A percentile compares a stretch with the other conserved stretches of the same genome.
phyloP scores from a whole-genome alignment of 1,284 basidiomycete genomes.

The Pholiota adiposa region DNA sequence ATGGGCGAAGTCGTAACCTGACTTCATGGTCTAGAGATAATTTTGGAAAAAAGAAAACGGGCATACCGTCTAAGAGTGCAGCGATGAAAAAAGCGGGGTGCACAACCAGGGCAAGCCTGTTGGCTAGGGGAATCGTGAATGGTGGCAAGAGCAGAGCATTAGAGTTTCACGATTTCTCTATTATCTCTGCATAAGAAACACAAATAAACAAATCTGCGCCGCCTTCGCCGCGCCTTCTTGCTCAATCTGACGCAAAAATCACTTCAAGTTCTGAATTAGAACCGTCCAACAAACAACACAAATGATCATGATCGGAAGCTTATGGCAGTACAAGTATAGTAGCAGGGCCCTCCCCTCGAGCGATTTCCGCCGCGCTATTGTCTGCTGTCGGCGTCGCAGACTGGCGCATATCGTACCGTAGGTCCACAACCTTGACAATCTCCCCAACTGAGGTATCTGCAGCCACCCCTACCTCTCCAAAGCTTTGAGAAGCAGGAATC shows the following conservation, averaged over 20 bases:
- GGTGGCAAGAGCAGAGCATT: constrained; percentile 20
- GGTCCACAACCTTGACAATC: constrained; percentile 55
- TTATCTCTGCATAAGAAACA: constrained; percentile 15
- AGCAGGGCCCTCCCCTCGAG: constrained; percentile 8
- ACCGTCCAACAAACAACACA: neutral
- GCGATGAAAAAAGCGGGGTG: constrained; percentile 12
- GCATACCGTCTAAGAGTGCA: constrained; percentile 26
- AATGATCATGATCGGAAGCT: neutral
- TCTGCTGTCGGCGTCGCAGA: constrained; percentile 19
- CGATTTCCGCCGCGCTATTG: neutral
- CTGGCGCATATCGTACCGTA: constrained; percentile 42
- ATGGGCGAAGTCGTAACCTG: constrained; percentile 22
- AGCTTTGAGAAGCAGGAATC: constrained; percentile 27
- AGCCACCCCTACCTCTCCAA: constrained; percentile 17
- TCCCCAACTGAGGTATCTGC: constrained; percentile 34
- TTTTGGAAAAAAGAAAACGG: constrained; percentile 9
- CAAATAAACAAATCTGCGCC: constrained; percentile 14
- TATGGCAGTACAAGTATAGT: constrained; percentile 39
- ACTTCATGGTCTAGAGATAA: constrained; percentile 26
- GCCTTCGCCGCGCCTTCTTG: no score
- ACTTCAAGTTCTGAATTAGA: neutral
- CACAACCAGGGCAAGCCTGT: constrained; percentile 26
- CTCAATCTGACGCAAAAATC: constrained; percentile 7
- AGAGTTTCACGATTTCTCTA: constrained; percentile 5
- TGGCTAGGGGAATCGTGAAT: constrained; percentile 20